These are phyloP conservation scores for Dendrocalamus sinicus DNA, from an alignment of 176 grass and related monocot genomes.

Conservation along the genomic window DNA sequence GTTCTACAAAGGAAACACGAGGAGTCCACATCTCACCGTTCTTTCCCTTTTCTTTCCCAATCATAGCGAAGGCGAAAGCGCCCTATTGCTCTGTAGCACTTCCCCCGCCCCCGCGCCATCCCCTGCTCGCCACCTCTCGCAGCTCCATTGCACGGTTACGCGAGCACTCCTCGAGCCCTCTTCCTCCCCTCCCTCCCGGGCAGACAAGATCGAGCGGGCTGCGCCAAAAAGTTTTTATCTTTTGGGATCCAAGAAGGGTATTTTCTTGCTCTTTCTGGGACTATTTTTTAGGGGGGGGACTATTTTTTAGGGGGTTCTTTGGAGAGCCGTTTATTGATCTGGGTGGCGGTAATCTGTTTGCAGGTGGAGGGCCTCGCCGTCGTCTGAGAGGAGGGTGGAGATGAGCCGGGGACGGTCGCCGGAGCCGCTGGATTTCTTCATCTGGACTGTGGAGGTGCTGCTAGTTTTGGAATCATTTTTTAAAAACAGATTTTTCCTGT, in stretches of 20 bases:
- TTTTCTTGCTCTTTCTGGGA: not conserved
- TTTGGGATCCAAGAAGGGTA: constrained; percentile 29
- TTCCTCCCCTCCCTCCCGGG: not conserved
- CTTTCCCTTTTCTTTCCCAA: not conserved
- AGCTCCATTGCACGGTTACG: not conserved
- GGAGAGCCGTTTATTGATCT: constrained; percentile 44
- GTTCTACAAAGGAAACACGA: not conserved
- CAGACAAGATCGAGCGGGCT: constrained; percentile 29
- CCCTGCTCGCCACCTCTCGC: constrained; percentile 12
- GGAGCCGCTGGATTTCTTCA: constrained; percentile 97
- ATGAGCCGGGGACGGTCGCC: constrained; percentile 76
- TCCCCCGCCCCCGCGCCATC: not conserved
- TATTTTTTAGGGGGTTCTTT: not conserved
- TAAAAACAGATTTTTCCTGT: not conserved
- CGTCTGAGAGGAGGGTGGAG: constrained; percentile 45
- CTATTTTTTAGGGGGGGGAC: not conserved
- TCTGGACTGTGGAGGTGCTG: constrained; percentile 84
- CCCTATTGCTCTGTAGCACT: too few relatives aligned
- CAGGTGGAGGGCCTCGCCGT: constrained; percentile 25
- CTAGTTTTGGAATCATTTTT: constrained; percentile 16
- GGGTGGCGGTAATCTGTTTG: constrained; percentile 39
- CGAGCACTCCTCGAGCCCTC: not conserved
- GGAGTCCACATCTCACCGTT: constrained; percentile 14
- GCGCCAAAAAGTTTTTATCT: constrained; percentile 10
- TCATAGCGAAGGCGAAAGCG: not conserved